phyloP scores from a whole-genome alignment of 495 filamentous ascomycete species.

The Aspergillus bertholletiae region DNA sequence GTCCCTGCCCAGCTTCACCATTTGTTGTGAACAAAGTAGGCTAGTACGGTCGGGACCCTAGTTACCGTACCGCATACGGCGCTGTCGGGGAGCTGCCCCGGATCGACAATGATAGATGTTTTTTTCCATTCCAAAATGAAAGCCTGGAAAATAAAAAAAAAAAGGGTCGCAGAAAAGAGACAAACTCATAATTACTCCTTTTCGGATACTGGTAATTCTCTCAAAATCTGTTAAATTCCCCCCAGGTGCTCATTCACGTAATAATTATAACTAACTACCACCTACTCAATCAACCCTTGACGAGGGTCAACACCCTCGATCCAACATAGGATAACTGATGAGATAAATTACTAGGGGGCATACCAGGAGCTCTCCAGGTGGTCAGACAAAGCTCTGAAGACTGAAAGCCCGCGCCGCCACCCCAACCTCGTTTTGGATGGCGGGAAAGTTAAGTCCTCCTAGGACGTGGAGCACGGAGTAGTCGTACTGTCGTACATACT shows the following conservation, averaged over 20 bases:
- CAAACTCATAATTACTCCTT: background rate
- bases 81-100: conserved; percentile 15
- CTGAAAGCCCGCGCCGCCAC: conserved; percentile 25
- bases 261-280: too few relatives aligned
- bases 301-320: background rate
- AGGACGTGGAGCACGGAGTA: conserved; percentile 12
- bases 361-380: conserved; percentile 5
- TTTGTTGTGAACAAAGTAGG: too few relatives aligned
- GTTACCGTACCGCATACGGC: background rate
- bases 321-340: background rate
- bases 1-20: too few relatives aligned
- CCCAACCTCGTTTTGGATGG: conserved; percentile 14
- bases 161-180: background rate
- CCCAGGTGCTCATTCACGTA: background rate
- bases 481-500: conserved; percentile 16
- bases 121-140: conserved; percentile 3
- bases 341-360: background rate
- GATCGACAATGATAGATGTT: conserved; percentile 11
- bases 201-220: background rate
- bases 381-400: conserved; percentile 9
- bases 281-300: background rate
- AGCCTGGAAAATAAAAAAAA: background rate
- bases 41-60: background rate
- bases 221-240: background rate
- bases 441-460: background rate